Evolutionary conservation across 768 basidiomycete genomes (phyloP).

Genomic region (Pulveroboletus ravenelii): DNA sequence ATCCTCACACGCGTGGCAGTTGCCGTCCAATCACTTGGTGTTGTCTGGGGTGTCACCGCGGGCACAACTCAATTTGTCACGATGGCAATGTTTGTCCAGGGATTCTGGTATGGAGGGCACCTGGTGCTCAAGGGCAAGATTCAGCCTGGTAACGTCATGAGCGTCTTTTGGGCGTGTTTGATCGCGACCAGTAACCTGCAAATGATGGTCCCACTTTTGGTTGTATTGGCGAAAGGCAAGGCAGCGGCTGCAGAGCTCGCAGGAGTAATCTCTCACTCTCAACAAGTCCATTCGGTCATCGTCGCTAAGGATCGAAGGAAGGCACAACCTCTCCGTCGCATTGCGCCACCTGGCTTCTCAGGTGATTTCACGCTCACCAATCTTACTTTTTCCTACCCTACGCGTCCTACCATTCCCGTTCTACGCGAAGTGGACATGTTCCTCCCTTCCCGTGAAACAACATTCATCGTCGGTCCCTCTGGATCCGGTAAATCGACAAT

Average conservation of each 20-base stretch:
- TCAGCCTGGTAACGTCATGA: conserved; percentile 77
- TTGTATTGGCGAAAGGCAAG: conserved; percentile 67
- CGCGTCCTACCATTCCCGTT: conserved; percentile 57
- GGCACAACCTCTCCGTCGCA: conserved; percentile 48
- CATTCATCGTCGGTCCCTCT: conserved; percentile 75
- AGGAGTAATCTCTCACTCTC: conserved; percentile 25
- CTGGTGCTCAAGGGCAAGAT: conserved; percentile 76
- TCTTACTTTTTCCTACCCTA: conserved; percentile 70
- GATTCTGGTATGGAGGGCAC: conserved; percentile 92
- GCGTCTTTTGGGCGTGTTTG: conserved; percentile 97
- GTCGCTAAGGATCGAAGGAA: conserved; percentile 12
- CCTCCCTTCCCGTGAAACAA: conserved; percentile 67
- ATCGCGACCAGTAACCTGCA: conserved; percentile 87
- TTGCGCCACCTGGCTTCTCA: conserved; percentile 55
- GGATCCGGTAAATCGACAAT: conserved; percentile 77
- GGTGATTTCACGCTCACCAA: conserved; percentile 66
- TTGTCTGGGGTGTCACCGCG: conserved; percentile 71
- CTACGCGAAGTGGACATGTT: conserved; percentile 59
- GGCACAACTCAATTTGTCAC: conserved; percentile 75
- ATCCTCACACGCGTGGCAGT: conserved; percentile 41
- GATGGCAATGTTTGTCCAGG: conserved; percentile 93
- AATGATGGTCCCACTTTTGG: conserved; percentile 78
- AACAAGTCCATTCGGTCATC: conserved; percentile 32
- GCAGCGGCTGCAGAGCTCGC: conserved; percentile 27
- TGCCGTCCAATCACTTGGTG: conserved; percentile 50